phyloP scores from a whole-genome alignment of 2,329 filamentous ascomycete genomes.

The Scortechinia acanthostroma region DNA sequence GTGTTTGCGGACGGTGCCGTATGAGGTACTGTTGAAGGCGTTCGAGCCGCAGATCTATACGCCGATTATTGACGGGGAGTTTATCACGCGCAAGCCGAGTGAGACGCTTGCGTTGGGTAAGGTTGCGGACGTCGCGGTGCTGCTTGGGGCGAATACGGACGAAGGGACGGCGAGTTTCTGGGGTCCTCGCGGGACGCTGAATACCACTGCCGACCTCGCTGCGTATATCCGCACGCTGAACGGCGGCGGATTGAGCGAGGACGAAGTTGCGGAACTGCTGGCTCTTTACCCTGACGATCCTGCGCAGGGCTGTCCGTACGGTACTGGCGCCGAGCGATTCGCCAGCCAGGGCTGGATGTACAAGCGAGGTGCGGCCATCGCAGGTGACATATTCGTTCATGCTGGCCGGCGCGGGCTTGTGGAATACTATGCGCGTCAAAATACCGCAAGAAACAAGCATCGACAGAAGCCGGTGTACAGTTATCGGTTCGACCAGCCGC shows the following conservation, averaged over 20 bases:
- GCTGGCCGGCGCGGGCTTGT: background rate
- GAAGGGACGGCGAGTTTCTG: conserved; percentile 31
- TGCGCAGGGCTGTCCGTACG: background rate
- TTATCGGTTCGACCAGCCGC: conserved; percentile 4
- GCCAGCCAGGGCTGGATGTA: background rate
- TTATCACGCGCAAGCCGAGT: conserved; percentile 37
- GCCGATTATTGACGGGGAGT: conserved; percentile 35
- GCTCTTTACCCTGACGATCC: conserved; percentile 39
- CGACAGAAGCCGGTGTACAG: conserved; percentile 4
- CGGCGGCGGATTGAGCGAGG: conserved; percentile 34
- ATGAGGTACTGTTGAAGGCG: conserved; percentile 19
- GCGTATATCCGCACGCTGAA: conserved; percentile 22
- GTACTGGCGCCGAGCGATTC: no score
- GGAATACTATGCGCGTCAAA: background rate
- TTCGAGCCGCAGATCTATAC: conserved; percentile 27
- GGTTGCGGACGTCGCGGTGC: conserved; percentile 31
- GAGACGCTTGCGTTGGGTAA: conserved; percentile 29
- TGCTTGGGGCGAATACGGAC: conserved; percentile 39
- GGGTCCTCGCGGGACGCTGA: conserved; percentile 21
- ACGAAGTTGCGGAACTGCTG: conserved; percentile 29
- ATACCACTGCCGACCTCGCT: conserved; percentile 31
- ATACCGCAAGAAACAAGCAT: background rate
- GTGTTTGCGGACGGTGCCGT: conserved; percentile 23
- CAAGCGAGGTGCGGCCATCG: background rate
- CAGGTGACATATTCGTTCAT: background rate